Evolutionary conservation across 768 basidiomycete genomes (phyloP), one percentile per base, ranked within the genome.

Genomic region (Pisolithus orientalis): DNA sequence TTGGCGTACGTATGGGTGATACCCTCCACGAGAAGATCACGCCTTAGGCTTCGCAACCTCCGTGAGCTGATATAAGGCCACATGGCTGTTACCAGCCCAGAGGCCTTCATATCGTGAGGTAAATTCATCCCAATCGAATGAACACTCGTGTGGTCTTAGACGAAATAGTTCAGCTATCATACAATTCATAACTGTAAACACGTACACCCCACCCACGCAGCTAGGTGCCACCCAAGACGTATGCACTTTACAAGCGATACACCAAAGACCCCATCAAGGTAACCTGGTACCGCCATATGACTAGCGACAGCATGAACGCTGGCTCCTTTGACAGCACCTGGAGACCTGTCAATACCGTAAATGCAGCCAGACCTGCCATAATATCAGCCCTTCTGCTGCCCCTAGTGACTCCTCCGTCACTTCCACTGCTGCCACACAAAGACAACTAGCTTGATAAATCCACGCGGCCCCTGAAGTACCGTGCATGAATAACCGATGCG

Each of bases 321-420:
- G 83, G 83, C 55, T 90, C 87, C 43, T 63, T 71, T 16, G 76
- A 76, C 50, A 88, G 53, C 3, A 70, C 62, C 55, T 69, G 77
- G 10, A 87, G 57, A 0, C 87, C 87, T 1, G 76, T 59, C 13
- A 86, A 59, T 4, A 83, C 75, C 9, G 84, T 83, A 5, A 82
- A 38, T 8, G 72, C 74, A 7, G 74, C 55, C 5, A 68, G 69
- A 2, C 67, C 71, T 0, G 72, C 57, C 0, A 72, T 59, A 11
- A 73, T 50, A 9, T 60, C 65, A 6, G 64, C 67, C 34, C 59
- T 63, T 51, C 47, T 50, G 10, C 27, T 44, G 13, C 44, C 44
- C 28, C 25, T 13, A 16, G 5, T 13, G 14, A 28, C 0, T 13
- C 27, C 16, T 9, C 31, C 9, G 28, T 14, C 44, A 28, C 34